phyloP scores from a whole-genome alignment of 129 eudicot genomes.

The Centaurea solstitialis region DNA sequence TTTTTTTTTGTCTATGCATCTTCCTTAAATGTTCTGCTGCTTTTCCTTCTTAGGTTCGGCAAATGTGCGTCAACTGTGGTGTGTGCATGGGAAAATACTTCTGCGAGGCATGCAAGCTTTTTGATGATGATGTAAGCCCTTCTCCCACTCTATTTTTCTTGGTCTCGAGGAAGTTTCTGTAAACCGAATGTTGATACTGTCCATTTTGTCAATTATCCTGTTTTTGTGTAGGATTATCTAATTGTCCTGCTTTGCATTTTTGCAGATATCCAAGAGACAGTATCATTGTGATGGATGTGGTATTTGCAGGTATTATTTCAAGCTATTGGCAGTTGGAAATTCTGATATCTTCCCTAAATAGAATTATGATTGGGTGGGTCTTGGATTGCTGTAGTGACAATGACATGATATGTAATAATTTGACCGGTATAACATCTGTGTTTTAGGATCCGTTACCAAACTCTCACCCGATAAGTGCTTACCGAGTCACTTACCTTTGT shows the following conservation, averaged over 20 bases:
- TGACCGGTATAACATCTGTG: too few species aligned
- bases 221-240: conserved; percentile 8
- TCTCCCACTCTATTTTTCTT: neutral
- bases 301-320: conserved; percentile 69
- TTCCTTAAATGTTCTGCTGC: neutral
- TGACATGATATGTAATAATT: too few species aligned
- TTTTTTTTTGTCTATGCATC: neutral
- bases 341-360: neutral
- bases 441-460: too few species aligned
- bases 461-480: too few species aligned
- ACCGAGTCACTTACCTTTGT: too few species aligned
- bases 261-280: conserved; percentile 79
- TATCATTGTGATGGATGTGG: conserved; percentile 91
- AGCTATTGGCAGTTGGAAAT: neutral
- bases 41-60: conserved; percentile 54
- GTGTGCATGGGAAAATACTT: conserved; percentile 91
- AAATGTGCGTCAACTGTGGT: conserved; percentile 81
- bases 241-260: conserved; percentile 17
- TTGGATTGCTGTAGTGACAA: too few species aligned
- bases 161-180: neutral
- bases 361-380: neutral
- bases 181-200: neutral
- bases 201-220: neutral
- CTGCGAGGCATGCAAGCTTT: conserved; percentile 70
- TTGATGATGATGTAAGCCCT: conserved; percentile 77